These are phyloP conservation scores for Neonectria neomacrospora DNA, from an alignment of 2,329 filamentous ascomycete species.

Conservation along the genomic window DNA sequence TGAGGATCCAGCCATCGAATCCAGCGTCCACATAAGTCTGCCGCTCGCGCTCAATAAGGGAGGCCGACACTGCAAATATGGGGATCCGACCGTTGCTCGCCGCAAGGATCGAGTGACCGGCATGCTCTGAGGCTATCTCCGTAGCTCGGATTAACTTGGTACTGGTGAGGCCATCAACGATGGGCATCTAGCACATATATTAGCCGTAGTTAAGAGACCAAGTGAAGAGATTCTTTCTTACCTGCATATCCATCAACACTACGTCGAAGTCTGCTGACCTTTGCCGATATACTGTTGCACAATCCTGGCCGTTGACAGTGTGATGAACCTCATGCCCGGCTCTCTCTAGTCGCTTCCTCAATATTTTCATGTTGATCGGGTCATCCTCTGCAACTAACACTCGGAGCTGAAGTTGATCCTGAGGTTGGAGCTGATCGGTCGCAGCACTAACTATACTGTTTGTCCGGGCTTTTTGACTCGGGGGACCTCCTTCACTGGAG, in stretches of 20 bases:
- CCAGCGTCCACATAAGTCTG: conserved; percentile 79
- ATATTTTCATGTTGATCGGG: conserved; percentile 84
- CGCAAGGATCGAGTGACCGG: conserved; percentile 68
- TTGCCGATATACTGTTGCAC: conserved; percentile 75
- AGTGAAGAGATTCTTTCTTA: conserved; percentile 53
- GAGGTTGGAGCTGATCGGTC: conserved; percentile 37
- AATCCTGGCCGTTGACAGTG: conserved; percentile 87
- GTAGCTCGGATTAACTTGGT: conserved; percentile 84
- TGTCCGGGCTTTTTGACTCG: conserved; percentile 22
- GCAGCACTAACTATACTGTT: conserved; percentile 42
- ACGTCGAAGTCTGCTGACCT: conserved; percentile 75
- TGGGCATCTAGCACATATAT: conserved; percentile 78
- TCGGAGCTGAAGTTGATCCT: conserved; percentile 54
- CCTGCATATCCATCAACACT: conserved; percentile 93
- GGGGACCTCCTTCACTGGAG: conserved; percentile 29
- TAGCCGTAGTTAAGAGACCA: conserved; percentile 1
- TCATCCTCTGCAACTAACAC: conserved; percentile 90
- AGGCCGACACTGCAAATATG: conserved; percentile 89
- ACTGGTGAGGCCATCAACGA: conserved; percentile 84
- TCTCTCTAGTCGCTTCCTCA: conserved; percentile 83
- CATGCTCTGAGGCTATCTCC: conserved; percentile 65
- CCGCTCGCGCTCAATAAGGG: conserved; percentile 75
- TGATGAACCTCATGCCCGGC: conserved; percentile 76
- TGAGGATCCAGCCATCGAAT: conserved; percentile 92
- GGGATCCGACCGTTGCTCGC: conserved; percentile 74